Evolutionary conservation across 768 basidiomycete species (phyloP), one percentile per base, ranked within the genome.

Genomic region (Mycena olivaceomarginata): DNA sequence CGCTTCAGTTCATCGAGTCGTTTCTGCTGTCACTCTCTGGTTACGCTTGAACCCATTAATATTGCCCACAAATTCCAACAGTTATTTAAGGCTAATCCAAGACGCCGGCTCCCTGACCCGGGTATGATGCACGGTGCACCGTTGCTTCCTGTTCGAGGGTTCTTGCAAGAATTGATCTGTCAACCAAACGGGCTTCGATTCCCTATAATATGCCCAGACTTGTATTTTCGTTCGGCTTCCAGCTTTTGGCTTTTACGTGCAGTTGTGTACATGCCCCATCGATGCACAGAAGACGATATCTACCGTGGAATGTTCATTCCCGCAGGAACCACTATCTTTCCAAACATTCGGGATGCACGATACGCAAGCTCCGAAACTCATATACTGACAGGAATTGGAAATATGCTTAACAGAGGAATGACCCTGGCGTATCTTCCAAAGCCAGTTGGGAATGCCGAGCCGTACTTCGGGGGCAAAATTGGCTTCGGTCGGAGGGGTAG

Each of bases 1-100:
- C 60, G 60, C 39, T 63, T 63, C 60, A 60, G 31, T 39, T 60
- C 60, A 41, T 41, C 60, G 8, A 63, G 60, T 63, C 39, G 39
- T 63, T 63, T 63, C 60, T 63, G 60, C 20, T 63, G 60, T 63
- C 60, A 63, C 60, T 63, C 60, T 62, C 60, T 63, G 60, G 39
- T 41, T 41, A 63, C 60, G 60, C 39, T 63, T 63, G 60, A 63
- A 63, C 60, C 60, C 39, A 40, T 63, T 63, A 6, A 63, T 63
- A 63, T 63, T 63, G 60, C 60, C 60, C 60, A 63, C 31, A 9
- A 41, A 40, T 40, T 41, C 60, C 60, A 63, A 63, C 40, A 63
- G 60, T 63, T 63, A 20, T 63, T 63, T 63, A 40, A 63, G 40
- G 60, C 40, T 41, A 63, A 63, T 63, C 60, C 60, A 63, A 63